Base-by-base conservation (phyloP, 2,329 filamentous ascomycete species). In the Sclerotinia subarctica region DNA sequence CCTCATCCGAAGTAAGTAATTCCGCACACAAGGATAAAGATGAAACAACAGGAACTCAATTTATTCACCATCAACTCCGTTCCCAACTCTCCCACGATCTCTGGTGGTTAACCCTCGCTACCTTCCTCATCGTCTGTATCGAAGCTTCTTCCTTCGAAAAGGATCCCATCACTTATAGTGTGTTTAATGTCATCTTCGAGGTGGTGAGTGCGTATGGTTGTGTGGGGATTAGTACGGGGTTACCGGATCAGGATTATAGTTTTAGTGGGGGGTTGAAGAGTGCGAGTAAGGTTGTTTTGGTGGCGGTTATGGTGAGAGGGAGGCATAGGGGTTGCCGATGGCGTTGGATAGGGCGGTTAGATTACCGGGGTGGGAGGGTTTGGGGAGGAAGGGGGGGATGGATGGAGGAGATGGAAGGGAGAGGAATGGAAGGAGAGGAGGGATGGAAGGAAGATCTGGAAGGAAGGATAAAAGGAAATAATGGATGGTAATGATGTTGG, bases 11-110 rank as follows among this genome's bases (percentile, higher is more conserved):
- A 42, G 38, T 56, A 35, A 2, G 19, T 15, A 32, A 21, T 38
- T 8, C 29, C n/a, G 13, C 32, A 42, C 15, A n/a, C 24, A 24
- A n/a, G 24, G 35, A 57, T 1, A 57, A 24, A 13, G 54, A 62
- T 1, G 59, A 62, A 35, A 62, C 59, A 1, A 62, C 59, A 8
- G 59, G 59, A 1, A 51, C 59, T 1, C 44, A 62, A 35, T 76
- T 77, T 67, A 66, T 77, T 19, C 67, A 60, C 3, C 74, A 74
- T 70, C 87, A 90, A 74, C 79, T 90, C 29, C 84, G 86, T n/a
- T 83, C 84, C 7, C 88, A 90, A 75, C 81, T 90, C 2, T 85
- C 86, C 42, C 86, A 90, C 75, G 88, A 90, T 73, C 79, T 90
- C 21, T 90, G 88, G 88, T 87, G 83, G 79, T 84, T 90, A 19